These are phyloP conservation scores for Clarireedia sp. DNA, from an alignment of 2,329 filamentous ascomycete species.

Conservation along the genomic window DNA sequence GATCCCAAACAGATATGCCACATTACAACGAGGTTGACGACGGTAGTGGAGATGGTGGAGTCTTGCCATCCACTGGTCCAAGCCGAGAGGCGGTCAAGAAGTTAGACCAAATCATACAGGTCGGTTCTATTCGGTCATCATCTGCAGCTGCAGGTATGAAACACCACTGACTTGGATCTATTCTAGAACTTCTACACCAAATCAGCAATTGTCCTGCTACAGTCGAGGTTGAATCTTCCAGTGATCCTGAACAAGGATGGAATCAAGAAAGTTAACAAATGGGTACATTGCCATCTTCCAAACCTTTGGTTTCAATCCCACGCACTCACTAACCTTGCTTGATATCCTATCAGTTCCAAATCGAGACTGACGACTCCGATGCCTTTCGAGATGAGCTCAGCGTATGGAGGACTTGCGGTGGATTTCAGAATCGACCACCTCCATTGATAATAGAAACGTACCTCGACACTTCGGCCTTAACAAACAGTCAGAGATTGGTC, in stretches of 20 bases:
- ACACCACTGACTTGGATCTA: conserved; percentile 12
- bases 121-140: conserved; percentile 32
- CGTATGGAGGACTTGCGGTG: conserved; percentile 74
- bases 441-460: conserved; percentile 87
- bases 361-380: conserved; percentile 88
- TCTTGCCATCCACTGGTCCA: conserved; percentile 39
- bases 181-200: conserved; percentile 84
- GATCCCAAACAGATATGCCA: conserved; percentile 40
- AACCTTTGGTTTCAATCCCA: background rate
- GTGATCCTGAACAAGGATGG: conserved; percentile 47
- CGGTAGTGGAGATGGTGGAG: conserved; percentile 35
- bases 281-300: conserved; percentile 51
- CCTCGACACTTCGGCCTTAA: conserved; percentile 70
- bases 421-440: conserved; percentile 68
- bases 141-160: background rate
- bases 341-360: conserved; percentile 64
- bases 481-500: conserved; percentile 78
- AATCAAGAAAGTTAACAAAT: conserved; percentile 68
- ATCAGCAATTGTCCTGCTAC: conserved; percentile 73
- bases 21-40: conserved; percentile 41
- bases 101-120: conserved; percentile 90
- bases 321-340: background rate
- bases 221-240: conserved; percentile 64
- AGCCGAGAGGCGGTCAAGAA: conserved; percentile 65
- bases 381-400: conserved; percentile 74